Conservation (phyloP, 2,329 filamentous ascomycete species). For the Colletotrichum sp. region DNA sequence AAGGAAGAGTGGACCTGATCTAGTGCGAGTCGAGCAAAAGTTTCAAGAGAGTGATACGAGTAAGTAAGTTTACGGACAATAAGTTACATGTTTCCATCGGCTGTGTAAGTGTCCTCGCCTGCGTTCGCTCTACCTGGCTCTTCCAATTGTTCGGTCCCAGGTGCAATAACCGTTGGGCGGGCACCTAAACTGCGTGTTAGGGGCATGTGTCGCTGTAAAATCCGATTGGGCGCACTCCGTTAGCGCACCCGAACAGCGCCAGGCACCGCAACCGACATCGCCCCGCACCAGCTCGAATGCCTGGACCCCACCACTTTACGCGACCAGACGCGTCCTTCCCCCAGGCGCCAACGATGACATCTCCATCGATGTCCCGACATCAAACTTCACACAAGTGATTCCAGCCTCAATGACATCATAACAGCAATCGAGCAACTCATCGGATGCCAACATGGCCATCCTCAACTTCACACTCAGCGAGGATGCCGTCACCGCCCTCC, state of each 20-base stretch:
- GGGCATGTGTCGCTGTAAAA: background rate
- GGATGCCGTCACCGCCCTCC: slow-evolving; percentile 72
- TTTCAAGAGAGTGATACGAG: fast-evolving
- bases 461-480: slow-evolving; percentile 77
- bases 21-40: background rate
- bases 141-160: no score
- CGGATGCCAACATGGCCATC: slow-evolving; percentile 55
- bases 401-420: slow-evolving; percentile 46
- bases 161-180: no score
- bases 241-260: background rate
- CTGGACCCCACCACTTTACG: background rate
- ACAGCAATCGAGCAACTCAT: background rate
- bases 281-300: background rate
- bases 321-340: background rate
- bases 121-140: background rate
- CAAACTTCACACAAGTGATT: slow-evolving; percentile 4
- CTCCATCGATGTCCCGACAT: background rate
- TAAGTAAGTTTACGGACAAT: background rate
- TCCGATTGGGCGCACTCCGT: background rate
- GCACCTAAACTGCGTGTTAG: background rate
- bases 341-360: background rate
- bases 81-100: fast-evolving
- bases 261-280: background rate
- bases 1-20: fast-evolving
- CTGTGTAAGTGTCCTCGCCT: background rate